These are phyloP conservation scores for Apophysomyces variabilis DNA, from an alignment of 371 early-diverging fungal species.

Conservation along the genomic window DNA sequence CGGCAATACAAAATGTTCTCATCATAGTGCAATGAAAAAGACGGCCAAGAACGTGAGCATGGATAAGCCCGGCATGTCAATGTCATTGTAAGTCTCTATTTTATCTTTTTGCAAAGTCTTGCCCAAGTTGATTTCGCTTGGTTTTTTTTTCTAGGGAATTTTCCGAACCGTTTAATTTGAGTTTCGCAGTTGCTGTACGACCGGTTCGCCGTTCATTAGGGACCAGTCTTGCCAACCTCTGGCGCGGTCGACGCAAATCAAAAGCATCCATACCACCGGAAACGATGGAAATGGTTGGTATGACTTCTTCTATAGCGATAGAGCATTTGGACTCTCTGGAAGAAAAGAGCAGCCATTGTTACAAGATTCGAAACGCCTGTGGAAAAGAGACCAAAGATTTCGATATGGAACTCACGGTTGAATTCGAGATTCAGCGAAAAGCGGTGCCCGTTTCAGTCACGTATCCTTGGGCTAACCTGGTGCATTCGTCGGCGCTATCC, in stretches of 20 bases:
- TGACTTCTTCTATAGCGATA: not conserved
- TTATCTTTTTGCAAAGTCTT: too few species aligned
- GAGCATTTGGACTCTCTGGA: not conserved
- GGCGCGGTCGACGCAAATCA: not conserved
- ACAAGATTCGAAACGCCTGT: not conserved
- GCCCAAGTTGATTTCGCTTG: not conserved
- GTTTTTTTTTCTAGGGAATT: conserved; percentile 1
- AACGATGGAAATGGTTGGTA: not conserved
- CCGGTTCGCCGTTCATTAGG: not conserved
- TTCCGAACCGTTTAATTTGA: conserved; percentile 9
- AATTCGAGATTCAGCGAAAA: not conserved
- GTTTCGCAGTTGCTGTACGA: conserved; percentile 6
- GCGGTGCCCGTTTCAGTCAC: not conserved
- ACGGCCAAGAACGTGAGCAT: not conserved
- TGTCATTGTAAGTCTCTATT: conserved; percentile 12
- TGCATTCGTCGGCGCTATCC: conserved; percentile 10
- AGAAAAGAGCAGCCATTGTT: not conserved
- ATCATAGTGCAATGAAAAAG: conserved; percentile 10
- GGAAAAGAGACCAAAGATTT: not conserved
- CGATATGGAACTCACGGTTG: conserved; percentile 17
- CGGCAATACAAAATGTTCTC: conserved; percentile 1
- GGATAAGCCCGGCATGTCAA: not conserved
- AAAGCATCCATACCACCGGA: not conserved
- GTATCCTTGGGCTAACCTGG: conserved; percentile 24
- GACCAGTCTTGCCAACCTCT: not conserved